A percentile compares a stretch with the other conserved stretches of the same genome.
phyloP scores from a whole-genome alignment of 768 basidiomycete genomes.

The Suillus alpinus region DNA sequence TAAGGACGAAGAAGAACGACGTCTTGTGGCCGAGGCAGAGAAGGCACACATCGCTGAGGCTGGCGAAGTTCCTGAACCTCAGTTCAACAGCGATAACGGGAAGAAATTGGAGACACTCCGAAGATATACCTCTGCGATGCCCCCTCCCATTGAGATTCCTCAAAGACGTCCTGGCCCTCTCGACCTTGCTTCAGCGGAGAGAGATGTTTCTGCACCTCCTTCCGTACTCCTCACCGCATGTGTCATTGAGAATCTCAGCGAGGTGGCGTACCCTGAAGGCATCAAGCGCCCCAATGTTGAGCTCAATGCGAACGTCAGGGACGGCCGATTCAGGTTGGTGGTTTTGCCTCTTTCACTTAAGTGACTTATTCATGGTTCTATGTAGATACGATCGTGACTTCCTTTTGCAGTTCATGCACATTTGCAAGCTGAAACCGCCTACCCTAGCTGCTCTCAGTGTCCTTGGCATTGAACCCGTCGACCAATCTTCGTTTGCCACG shows the following conservation, averaged over 20 bases:
- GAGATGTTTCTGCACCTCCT: constrained; percentile 26
- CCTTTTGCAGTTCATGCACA: constrained; percentile 91
- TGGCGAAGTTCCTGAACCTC: too few species aligned
- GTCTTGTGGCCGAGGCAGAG: constrained; percentile 31
- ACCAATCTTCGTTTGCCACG: constrained; percentile 49
- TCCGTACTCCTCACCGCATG: constrained; percentile 79
- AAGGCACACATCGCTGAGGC: constrained; percentile 34
- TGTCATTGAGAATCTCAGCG: constrained; percentile 76
- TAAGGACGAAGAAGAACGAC: constrained; percentile 19
- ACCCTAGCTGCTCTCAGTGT: constrained; percentile 84
- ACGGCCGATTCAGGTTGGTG: constrained; percentile 81
- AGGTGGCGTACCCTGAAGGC: constrained; percentile 78
- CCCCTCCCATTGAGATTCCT: constrained; percentile 37
- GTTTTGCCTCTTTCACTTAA: background rate
- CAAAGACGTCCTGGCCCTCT: constrained; percentile 67
- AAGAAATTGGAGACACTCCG: too few species aligned
- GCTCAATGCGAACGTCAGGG: constrained; percentile 78
- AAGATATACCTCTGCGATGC: constrained; percentile 20
- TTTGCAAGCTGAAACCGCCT: constrained; percentile 95
- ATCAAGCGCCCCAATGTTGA: constrained; percentile 79
- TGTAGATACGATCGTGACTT: constrained; percentile 96
- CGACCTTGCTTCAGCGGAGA: constrained; percentile 58
- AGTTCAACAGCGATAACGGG: too few species aligned
- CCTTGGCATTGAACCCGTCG: constrained; percentile 83
- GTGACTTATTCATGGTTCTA: background rate